Conservation (phyloP, 768 basidiomycete species). For the Boletus pseudo-olivaceus region DNA sequence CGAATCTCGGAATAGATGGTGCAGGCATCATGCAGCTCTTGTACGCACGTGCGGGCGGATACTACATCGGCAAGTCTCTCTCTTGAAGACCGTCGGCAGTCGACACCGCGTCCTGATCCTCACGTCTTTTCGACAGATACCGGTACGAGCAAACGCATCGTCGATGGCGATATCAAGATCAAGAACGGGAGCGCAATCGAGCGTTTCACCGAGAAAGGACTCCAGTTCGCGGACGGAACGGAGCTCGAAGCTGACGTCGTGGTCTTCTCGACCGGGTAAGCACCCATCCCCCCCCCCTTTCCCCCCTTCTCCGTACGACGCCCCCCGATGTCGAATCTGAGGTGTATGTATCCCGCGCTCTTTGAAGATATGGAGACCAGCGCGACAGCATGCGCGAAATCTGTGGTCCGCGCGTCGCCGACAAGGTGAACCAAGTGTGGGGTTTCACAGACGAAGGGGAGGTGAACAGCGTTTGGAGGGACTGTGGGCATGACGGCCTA, state of each 20-base stretch:
- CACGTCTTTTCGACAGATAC: conserved; percentile 18
- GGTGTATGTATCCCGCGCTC: not conserved
- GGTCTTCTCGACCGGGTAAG: conserved; percentile 32
- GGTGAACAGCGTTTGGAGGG: conserved; percentile 37
- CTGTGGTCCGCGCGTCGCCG: conserved; percentile 43
- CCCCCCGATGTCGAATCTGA: not conserved
- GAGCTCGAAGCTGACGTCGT: conserved; percentile 33
- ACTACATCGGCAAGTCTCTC: conserved; percentile 35
- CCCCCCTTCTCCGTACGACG: not conserved
- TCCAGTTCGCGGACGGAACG: conserved; percentile 29
- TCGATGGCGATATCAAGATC: conserved; percentile 48
- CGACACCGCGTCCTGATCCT: not conserved
- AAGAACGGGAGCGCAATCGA: conserved; percentile 40
- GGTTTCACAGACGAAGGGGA: conserved; percentile 64
- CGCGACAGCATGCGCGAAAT: conserved; percentile 39
- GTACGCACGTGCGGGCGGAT: conserved; percentile 34
- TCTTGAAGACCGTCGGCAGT: too few relatives aligned
- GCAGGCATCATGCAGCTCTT: conserved; percentile 32
- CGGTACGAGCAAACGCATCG: conserved; percentile 43
- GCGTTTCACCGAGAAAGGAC: conserved; percentile 30
- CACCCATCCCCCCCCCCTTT: too few relatives aligned
- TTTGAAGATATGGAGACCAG: conserved; percentile 44
- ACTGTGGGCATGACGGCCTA: conserved; percentile 35
- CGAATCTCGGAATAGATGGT: conserved; percentile 32
- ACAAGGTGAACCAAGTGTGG: conserved; percentile 53